Percentiles rank a stretch among this genome's conserved stretches.
These are phyloP conservation scores for Aspergillus funiculosus DNA, from an alignment of 495 filamentous ascomycete species.

Conservation along the genomic window DNA sequence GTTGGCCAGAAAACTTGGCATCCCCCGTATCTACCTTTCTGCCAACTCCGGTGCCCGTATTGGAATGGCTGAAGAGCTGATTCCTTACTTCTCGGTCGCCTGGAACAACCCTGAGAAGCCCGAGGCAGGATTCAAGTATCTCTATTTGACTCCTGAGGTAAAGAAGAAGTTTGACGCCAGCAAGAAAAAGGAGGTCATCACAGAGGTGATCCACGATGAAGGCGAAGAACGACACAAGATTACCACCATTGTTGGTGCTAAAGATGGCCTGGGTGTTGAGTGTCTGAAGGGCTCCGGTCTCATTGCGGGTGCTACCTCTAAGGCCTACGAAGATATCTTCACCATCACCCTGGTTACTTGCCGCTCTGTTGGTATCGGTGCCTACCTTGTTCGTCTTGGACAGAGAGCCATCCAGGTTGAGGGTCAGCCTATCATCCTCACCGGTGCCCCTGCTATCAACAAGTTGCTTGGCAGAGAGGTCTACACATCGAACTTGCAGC, in stretches of 20 bases:
- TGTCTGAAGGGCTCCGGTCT: conserved; percentile 95
- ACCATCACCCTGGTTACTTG: conserved; percentile 97
- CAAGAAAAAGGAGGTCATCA: conserved; percentile 76
- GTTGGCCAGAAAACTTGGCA: conserved; percentile 83
- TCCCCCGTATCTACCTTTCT: conserved; percentile 94
- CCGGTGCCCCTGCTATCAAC: conserved; percentile 95
- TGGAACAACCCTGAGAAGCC: conserved; percentile 85
- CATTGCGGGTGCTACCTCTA: conserved; percentile 94
- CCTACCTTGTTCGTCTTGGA: conserved; percentile 94
- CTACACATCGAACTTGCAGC: conserved; percentile 97
- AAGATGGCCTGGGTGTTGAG: conserved; percentile 96
- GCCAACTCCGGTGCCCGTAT: conserved; percentile 99
- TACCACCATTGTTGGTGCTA: conserved; percentile 85
- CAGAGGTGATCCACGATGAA: conserved; percentile 75
- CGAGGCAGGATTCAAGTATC: conserved; percentile 93
- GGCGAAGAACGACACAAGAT: conserved; percentile 93
- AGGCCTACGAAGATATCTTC: conserved; percentile 98
- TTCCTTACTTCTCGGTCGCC: conserved; percentile 92
- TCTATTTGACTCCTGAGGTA: conserved; percentile 85
- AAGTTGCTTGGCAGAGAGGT: conserved; percentile 97
- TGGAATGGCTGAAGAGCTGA: conserved; percentile 92
- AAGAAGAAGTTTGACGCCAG: conserved; percentile 86
- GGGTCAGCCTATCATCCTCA: conserved; percentile 97
- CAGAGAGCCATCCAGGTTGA: conserved; percentile 98
- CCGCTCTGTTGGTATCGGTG: conserved; percentile 95